Percentiles rank a stretch among this genome's conserved stretches.
These are phyloP conservation scores for Lolium perenne DNA, from an alignment of 176 grass and related monocot species.

Conservation along the genomic window DNA sequence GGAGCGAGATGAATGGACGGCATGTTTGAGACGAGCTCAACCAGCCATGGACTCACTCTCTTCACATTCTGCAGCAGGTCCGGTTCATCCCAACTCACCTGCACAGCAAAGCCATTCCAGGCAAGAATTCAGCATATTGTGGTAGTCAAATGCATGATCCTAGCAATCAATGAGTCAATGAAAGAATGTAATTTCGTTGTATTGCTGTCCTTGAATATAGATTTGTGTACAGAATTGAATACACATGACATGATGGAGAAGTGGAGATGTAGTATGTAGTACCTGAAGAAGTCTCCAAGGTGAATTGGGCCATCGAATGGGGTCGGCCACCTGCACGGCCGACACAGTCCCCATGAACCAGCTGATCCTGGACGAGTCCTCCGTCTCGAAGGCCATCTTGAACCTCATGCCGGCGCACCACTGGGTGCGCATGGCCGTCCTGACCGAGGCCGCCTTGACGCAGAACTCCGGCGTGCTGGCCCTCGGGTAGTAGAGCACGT, in stretches of 20 bases:
- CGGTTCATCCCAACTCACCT: constrained; percentile 97
- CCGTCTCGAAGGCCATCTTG: constrained; percentile 98
- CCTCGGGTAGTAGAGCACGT: constrained; percentile 84
- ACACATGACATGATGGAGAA: constrained; percentile 5
- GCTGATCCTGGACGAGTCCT: constrained; percentile 92
- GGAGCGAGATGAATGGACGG: constrained; percentile 72
- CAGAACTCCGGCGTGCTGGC: constrained; percentile 91
- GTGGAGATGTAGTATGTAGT: background rate
- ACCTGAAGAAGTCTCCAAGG: constrained; percentile 97
- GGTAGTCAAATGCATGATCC: constrained; percentile 12
- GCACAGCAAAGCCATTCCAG: constrained; percentile 43
- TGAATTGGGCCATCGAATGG: constrained; percentile 81
- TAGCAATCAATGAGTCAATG: background rate
- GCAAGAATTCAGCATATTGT: background rate
- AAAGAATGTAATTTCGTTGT: constrained; percentile 1
- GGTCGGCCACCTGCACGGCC: constrained; percentile 79
- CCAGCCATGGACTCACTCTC: constrained; percentile 89
- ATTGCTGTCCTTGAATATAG: constrained; percentile 27
- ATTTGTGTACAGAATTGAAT: constrained; percentile 15
- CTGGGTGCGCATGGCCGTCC: constrained; percentile 69
- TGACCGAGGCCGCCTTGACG: constrained; percentile 60
- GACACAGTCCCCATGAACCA: constrained; percentile 97
- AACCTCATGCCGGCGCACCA: constrained; percentile 90
- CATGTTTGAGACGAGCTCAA: constrained; percentile 86
- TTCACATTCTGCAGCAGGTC: constrained; percentile 98